Evolutionary conservation across 2,329 filamentous ascomycete species (phyloP).

Genomic region (Fusarium duplospermum): DNA sequence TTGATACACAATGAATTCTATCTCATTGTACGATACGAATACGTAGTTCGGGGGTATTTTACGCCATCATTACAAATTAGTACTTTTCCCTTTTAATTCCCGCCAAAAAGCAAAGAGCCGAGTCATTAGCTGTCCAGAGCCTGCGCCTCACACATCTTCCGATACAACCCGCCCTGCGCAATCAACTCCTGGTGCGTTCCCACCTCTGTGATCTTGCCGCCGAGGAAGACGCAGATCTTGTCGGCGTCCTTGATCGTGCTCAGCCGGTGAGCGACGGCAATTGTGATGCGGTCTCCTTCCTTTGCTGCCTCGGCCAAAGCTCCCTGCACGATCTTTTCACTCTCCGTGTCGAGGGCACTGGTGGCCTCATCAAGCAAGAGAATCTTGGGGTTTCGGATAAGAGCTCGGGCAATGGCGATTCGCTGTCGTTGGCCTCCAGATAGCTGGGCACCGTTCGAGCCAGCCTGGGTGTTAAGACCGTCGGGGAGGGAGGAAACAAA

Average conservation of each 20-base stretch:
- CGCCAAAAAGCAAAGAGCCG: neutral
- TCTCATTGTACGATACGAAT: neutral
- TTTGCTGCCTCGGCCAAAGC: slow-evolving; percentile 82
- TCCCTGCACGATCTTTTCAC: slow-evolving; percentile 70
- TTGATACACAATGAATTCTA: neutral
- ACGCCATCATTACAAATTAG: slow-evolving; percentile 24
- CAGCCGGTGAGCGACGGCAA: slow-evolving; percentile 85
- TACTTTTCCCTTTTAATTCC: neutral
- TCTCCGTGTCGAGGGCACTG: slow-evolving; percentile 44
- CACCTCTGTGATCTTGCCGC: slow-evolving; percentile 65
- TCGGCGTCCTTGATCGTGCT: slow-evolving; percentile 86
- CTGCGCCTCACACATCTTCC: slow-evolving; percentile 61
- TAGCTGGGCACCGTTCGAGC: slow-evolving; percentile 72
- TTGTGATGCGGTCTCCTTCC: slow-evolving; percentile 63
- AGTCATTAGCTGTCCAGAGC: slow-evolving; percentile 45
- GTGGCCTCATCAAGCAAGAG: slow-evolving; percentile 44
- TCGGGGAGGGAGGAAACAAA: slow-evolving; percentile 53
- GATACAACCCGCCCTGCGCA: slow-evolving; percentile 57
- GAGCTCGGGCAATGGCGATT: slow-evolving; percentile 75
- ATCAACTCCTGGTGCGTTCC: slow-evolving; percentile 70
- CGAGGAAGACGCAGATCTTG: slow-evolving; percentile 71
- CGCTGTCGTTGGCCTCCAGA: slow-evolving; percentile 77
- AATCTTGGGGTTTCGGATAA: slow-evolving; percentile 51
- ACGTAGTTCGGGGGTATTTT: slow-evolving; percentile 19
- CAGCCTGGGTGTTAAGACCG: slow-evolving; percentile 70